These are phyloP conservation scores for Lotmaria passim DNA, from an alignment of 208 protist species.

Conservation along the genomic window DNA sequence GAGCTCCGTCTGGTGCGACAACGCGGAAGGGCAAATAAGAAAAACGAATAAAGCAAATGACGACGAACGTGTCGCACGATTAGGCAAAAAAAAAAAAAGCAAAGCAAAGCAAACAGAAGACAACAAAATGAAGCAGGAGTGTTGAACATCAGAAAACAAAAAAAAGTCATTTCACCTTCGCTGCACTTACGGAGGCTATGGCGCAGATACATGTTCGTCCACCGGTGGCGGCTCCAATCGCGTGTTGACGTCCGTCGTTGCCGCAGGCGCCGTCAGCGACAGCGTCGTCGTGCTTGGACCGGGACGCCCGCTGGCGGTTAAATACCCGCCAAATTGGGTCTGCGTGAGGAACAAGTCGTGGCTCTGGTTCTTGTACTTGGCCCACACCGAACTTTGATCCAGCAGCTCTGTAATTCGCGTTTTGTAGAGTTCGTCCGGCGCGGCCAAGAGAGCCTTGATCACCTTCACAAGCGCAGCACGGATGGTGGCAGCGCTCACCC, in stretches of 20 bases:
- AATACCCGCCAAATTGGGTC: conserved; percentile 60
- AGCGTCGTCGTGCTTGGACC: conserved; percentile 12
- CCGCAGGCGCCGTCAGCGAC: conserved; percentile 30
- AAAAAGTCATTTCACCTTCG: not conserved
- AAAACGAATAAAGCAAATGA: not conserved
- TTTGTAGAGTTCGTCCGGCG: conserved; percentile 52
- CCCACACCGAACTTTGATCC: conserved; percentile 67
- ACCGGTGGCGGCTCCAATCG: conserved; percentile 40
- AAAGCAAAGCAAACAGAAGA: not conserved
- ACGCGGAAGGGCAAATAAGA: too few relatives aligned
- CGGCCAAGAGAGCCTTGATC: conserved; percentile 74
- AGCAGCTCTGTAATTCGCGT: conserved; percentile 54
- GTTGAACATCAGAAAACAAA: not conserved
- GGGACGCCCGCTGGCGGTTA: conserved; percentile 35
- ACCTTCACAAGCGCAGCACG: conserved; percentile 87
- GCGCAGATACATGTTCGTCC: conserved; percentile 14
- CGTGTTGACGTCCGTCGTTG: conserved; percentile 19
- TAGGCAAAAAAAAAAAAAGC: conserved; percentile 2
- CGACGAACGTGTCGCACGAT: not conserved
- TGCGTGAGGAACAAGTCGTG: conserved; percentile 91
- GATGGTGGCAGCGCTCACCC: conserved; percentile 56
- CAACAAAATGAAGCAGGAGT: not conserved
- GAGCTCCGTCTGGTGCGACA: too few relatives aligned
- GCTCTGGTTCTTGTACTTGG: conserved; percentile 89
- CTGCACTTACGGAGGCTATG: not conserved